Base-by-base conservation (phyloP, 768 basidiomycete species). In the Auriscalpium orientale region DNA sequence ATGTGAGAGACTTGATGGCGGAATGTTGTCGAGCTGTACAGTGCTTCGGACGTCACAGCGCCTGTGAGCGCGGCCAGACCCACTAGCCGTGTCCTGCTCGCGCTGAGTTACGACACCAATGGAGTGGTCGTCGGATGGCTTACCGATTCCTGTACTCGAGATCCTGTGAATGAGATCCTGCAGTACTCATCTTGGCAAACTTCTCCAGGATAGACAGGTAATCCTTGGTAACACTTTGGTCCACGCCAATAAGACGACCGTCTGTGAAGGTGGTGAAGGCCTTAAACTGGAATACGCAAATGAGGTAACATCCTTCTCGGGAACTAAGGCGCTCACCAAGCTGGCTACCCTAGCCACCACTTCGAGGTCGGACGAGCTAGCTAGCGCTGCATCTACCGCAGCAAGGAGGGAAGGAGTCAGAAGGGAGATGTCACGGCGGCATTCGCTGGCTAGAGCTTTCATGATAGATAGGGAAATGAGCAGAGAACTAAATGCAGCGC, bases 221-320 rank as follows among this genome's bases (percentile, higher is more conserved):
- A 55, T 84, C 78, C 28, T 75, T 73, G 0, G 90, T 89, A 49
- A 91, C 72, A 34, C 66, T 70, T 54, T 79, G 80, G 65, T 95
- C 93, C 12, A 85, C 81, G 28, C 89, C 90, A 59, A 95, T 83
- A 43, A 89, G 74, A 53, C 84, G 84, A 0, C 92, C 91, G 62
- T 95, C 87, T 20, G 94, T 92, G 62, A 85, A 97, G 15, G 93
- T 94, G 18, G 88, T 87, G 87, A 91, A 98, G 1, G 91, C 87
- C 3, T 87, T 89, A 64, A 95, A 92, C 88, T 94, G 62, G 35
- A n/a, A 63, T 13, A 38, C 49, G n/a, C 55, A 4, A 5, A 28
- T 28, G 28, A 28, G 28, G 28, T 7, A 7, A 28, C 28, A 28
- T 28, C 28, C 7, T 28, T 28, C 28, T 28, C 28, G 28, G 4